Base-by-base conservation (phyloP, 1,284 basidiomycete species). In the Moesziomyces parantarcticus region DNA sequence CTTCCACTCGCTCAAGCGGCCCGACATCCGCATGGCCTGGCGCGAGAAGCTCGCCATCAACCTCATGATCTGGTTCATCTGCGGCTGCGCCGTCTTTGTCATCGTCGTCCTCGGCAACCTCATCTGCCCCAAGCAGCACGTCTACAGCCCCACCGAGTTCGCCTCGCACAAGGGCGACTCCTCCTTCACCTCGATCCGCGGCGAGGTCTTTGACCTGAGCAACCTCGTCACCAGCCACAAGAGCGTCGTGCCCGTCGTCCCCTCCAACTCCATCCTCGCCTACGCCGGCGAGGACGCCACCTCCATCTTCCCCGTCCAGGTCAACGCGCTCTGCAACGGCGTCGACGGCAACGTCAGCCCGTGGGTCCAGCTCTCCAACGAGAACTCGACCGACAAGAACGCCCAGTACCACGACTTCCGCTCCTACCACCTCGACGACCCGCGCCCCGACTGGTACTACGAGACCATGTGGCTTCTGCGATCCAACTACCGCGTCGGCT, bases 391-490 rank as follows among this genome's bases (percentile, higher is more conserved):
- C 22, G 92, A 93, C 79, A 86, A 84, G 22, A 84, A 92, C n/a
- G 83, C 85, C 23, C 87, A 89, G 75, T 99, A 99, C 84, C 96
- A 99, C 84, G 95, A 98, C 84, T 99, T 99, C 89, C 91, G 94
- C 42, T 75, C 78, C 40, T 79, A 72, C 77, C 72, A 71, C 79
- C 92, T 91, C 26, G 91, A 91, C 65, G 95, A 99, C 82, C 91
- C 91, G 0, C 90, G 95, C 22, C 94, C 94, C 0, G 96, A 99
- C 84, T 99, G 96, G 97, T 99, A 99, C 85, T 94, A 92, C 75
- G 92, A 99, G 86, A 88, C 87, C 72, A 86, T 86, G 85, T 84
- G 85, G 74, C 84, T 84, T 63, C 75, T 99, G 89, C 91, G 94
- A 6, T 95, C 91, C 87, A 91, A 89, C 61, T 91, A 90, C 78